phyloP scores from a whole-genome alignment of 169 alveolate species.

The Cryptosporidium baileyi region DNA sequence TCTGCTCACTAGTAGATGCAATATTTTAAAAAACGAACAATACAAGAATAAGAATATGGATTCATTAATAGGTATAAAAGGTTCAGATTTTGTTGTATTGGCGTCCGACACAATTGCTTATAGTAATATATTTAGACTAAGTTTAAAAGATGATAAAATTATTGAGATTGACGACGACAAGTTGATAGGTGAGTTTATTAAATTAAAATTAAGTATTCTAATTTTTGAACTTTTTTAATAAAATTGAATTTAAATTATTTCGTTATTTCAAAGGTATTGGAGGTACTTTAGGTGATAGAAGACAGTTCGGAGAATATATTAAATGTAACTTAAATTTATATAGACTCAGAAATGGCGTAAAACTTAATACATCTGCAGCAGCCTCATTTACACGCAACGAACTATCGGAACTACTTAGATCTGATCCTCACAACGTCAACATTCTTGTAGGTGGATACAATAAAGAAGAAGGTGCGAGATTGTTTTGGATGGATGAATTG shows the following conservation, averaged over 20 bases:
- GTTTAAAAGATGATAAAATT: conserved; percentile 76
- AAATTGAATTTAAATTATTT: background rate
- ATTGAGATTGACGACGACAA: conserved; percentile 78
- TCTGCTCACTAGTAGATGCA: too few relatives aligned
- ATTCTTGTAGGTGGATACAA: conserved; percentile 85
- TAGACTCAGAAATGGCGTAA: conserved; percentile 79
- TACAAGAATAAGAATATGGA: conserved; percentile 74
- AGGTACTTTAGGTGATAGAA: conserved; percentile 86
- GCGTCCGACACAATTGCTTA: conserved; percentile 82
- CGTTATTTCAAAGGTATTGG: conserved; percentile 80
- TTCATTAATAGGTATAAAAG: conserved; percentile 84
- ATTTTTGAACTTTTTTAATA: background rate
- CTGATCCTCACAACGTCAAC: conserved; percentile 86
- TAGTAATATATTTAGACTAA: conserved; percentile 78
- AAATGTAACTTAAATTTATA: conserved; percentile 81
- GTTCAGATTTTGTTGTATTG: conserved; percentile 80
- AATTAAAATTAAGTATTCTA: background rate
- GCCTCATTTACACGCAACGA: conserved; percentile 86
- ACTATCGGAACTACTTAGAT: conserved; percentile 84
- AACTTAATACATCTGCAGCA: conserved; percentile 81
- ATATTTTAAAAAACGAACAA: too few relatives aligned
- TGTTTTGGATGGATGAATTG: conserved; percentile 90
- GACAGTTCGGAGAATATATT: conserved; percentile 84
- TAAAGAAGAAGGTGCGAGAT: conserved; percentile 86
- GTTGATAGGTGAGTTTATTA: conserved; percentile 71